These are phyloP conservation scores for Aaosphaeria pasadenensis DNA, from an alignment of 2,329 filamentous ascomycete species.

Conservation along the genomic window DNA sequence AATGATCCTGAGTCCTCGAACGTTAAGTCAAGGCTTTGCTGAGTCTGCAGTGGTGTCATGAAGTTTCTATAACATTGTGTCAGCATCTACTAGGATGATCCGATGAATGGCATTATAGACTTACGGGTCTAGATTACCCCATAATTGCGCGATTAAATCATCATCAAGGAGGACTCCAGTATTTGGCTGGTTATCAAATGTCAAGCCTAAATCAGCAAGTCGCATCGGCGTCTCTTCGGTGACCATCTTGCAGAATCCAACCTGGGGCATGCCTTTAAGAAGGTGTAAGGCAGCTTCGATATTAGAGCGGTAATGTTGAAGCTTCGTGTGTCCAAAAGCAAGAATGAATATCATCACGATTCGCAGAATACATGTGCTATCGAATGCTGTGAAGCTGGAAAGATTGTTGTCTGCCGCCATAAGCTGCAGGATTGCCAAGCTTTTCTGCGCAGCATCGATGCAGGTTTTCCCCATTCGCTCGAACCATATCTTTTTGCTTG, in stretches of 20 bases:
- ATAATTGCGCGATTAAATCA: conserved; percentile 26
- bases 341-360: conserved; percentile 35
- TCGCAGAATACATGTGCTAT: conserved; percentile 33
- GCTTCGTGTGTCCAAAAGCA: conserved; percentile 28
- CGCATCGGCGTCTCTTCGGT: conserved; percentile 31
- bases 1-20: conserved; percentile 31
- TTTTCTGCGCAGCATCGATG: conserved; percentile 31
- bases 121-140: conserved; percentile 32
- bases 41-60: conserved; percentile 31
- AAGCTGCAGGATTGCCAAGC: conserved; percentile 21
- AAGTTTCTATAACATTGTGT: conserved; percentile 15
- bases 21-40: conserved; percentile 29
- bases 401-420: conserved; percentile 25
- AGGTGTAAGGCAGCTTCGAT: conserved; percentile 24
- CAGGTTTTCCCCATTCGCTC: conserved; percentile 32
- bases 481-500: conserved; percentile 30
- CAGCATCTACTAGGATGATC: neutral
- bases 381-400: conserved; percentile 32
- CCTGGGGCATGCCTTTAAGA: conserved; percentile 25
- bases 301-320: conserved; percentile 21
- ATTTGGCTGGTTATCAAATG: conserved; percentile 8
- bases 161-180: conserved; percentile 22
- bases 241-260: conserved; percentile 35
- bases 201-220: conserved; percentile 28
- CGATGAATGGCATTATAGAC: neutral